A percentile compares a stretch with the other conserved stretches of the same genome.
Conservation (phyloP, 306 rosid genomes). For the Glycine soja region DNA sequence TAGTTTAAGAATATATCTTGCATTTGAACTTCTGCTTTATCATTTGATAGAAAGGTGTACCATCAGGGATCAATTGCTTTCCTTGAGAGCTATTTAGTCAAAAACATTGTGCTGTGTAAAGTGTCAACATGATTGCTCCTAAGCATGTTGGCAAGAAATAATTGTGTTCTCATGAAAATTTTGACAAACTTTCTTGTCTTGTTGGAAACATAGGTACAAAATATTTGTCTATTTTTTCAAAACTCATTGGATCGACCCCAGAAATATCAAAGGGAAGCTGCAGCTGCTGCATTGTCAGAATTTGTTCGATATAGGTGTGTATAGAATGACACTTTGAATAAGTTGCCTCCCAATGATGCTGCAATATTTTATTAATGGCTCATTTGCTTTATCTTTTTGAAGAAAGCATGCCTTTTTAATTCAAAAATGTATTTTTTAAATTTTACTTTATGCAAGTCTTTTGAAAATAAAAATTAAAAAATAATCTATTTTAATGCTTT, state of each 20-base stretch:
- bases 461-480: not conserved
- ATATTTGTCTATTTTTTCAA: slow-evolving; percentile 76
- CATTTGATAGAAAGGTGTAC: slow-evolving; percentile 12
- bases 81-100: slow-evolving; percentile 14
- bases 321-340: not conserved
- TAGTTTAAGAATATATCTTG: not conserved
- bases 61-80: slow-evolving; percentile 32
- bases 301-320: slow-evolving; percentile 85
- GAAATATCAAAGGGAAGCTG: slow-evolving; percentile 92
- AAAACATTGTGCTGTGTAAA: slow-evolving; percentile 27
- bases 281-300: slow-evolving; percentile 95
- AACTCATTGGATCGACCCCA: slow-evolving; percentile 77
- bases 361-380: not conserved
- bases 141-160: not conserved
- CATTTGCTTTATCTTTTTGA: not conserved
- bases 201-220: slow-evolving; percentile 68
- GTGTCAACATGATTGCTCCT: slow-evolving; percentile 4
- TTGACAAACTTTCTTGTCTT: slow-evolving; percentile 37
- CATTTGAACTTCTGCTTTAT: slow-evolving; percentile 33
- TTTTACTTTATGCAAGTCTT: not conserved
- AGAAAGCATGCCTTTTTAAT: not conserved
- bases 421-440: not conserved
- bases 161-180: slow-evolving; percentile 32
- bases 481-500: not conserved
- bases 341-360: slow-evolving; percentile 36